A percentile compares a stretch with the other conserved stretches of the same genome.
Conservation (phyloP, 352 stramenopile species). For the Phytophthora constricta region DNA sequence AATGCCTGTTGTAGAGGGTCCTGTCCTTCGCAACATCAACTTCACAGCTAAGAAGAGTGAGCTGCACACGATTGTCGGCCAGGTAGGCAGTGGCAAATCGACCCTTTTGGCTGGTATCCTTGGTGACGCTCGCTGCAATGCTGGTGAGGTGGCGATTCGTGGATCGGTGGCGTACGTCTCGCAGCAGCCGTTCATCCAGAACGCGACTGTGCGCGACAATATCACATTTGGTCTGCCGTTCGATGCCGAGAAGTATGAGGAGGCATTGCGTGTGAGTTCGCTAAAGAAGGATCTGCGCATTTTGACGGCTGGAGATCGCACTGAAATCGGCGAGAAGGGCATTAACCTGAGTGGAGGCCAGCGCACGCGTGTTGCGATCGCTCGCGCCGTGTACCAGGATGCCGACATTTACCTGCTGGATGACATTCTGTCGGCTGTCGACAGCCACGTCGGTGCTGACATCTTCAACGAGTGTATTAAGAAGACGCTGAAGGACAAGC, state of each 20-base stretch:
- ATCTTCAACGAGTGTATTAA: constrained; percentile 94
- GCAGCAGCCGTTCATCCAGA: constrained; percentile 97
- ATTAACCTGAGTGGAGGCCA: constrained; percentile 98
- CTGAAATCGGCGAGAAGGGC: constrained; percentile 97
- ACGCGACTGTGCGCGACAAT: constrained; percentile 95
- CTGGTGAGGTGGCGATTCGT: constrained; percentile 60
- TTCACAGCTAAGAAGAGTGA: constrained; percentile 78
- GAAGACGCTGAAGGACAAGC: constrained; percentile 66
- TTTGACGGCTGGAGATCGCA: constrained; percentile 87
- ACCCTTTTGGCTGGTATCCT: constrained; percentile 56
- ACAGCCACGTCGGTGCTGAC: constrained; percentile 94
- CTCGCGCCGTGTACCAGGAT: constrained; percentile 92
- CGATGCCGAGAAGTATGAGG: constrained; percentile 61
- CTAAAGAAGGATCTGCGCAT: constrained; percentile 58
- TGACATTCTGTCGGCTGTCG: constrained; percentile 95
- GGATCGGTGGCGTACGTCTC: constrained; percentile 93
- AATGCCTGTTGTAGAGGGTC: constrained; percentile 23
- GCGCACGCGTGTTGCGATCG: constrained; percentile 91
- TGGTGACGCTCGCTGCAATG: constrained; percentile 45
- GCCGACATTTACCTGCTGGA: constrained; percentile 96
- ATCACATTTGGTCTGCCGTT: constrained; percentile 93
- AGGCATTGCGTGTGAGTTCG: constrained; percentile 51
- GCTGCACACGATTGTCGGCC: constrained; percentile 60
- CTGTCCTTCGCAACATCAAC: constrained; percentile 59
- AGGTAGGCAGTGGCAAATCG: constrained; percentile 64